Conservation (phyloP, 345 rosid genomes). For the Angophora floribunda region DNA sequence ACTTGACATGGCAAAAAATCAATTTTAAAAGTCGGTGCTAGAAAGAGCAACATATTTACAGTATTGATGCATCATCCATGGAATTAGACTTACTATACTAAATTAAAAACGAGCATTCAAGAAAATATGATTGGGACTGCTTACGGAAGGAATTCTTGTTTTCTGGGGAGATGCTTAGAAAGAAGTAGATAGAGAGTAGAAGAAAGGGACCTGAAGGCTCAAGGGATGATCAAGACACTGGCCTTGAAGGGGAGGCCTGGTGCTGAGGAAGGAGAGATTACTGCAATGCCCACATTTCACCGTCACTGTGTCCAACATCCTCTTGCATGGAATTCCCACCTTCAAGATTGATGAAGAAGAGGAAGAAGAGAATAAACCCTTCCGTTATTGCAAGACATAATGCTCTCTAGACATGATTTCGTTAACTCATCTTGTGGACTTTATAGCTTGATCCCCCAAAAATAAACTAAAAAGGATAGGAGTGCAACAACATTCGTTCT, state of each 20-base stretch:
- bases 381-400: neutral
- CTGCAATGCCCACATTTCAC: conserved; percentile 98
- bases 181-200: neutral
- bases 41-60: neutral
- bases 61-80: neutral
- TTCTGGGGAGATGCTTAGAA: neutral
- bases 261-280: conserved; percentile 84
- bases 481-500: neutral
- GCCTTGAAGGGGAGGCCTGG: conserved; percentile 63
- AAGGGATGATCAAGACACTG: conserved; percentile 64
- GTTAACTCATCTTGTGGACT: neutral
- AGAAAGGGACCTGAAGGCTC: conserved; percentile 24
- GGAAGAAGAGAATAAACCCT: neutral
- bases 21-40: neutral
- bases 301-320: conserved; percentile 83
- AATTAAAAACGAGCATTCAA: neutral
- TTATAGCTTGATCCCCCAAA: neutral
- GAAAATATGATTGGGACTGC: neutral
- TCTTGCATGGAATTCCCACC: conserved; percentile 94
- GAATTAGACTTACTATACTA: neutral
- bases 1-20: neutral
- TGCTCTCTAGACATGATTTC: neutral
- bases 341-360: conserved; percentile 5
- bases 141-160: neutral
- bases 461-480: neutral